Conservation (phyloP, 306 rosid genomes). For the Crotalaria pallida region DNA sequence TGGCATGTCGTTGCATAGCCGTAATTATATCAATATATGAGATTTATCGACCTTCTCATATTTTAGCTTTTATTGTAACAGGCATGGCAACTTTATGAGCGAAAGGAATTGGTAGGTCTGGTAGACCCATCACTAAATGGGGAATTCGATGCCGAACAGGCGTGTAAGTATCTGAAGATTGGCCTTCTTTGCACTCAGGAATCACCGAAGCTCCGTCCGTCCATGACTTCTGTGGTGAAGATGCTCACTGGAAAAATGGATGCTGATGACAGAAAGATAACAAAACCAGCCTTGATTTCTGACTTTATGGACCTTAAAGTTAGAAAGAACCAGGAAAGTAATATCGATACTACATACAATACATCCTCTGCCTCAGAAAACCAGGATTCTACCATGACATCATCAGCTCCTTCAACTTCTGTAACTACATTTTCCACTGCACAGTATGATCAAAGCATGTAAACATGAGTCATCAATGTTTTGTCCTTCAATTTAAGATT, state of each 20-base stretch:
- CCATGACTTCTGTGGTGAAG: slow-evolving; percentile 88
- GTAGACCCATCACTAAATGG: slow-evolving; percentile 61
- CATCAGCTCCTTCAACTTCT: slow-evolving; percentile 36
- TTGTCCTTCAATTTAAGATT: background rate
- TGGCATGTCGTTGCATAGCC: background rate
- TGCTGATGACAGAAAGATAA: slow-evolving; percentile 39
- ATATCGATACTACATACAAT: slow-evolving; percentile 22
- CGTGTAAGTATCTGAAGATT: slow-evolving; percentile 65
- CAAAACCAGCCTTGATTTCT: slow-evolving; percentile 81
- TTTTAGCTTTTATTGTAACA: slow-evolving; percentile 29
- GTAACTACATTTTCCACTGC: slow-evolving; percentile 39
- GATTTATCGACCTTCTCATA: slow-evolving; percentile 8
- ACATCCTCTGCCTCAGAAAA: slow-evolving; percentile 41
- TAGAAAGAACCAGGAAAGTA: slow-evolving; percentile 21
- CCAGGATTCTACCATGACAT: slow-evolving; percentile 38
- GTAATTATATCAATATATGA: background rate
- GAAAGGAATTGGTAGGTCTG: slow-evolving; percentile 51
- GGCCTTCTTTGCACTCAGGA: slow-evolving; percentile 95
- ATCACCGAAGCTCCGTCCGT: slow-evolving; percentile 70
- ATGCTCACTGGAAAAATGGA: slow-evolving; percentile 64
- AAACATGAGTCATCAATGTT: slow-evolving; percentile 5
- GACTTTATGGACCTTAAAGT: slow-evolving; percentile 87
- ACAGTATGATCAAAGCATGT: slow-evolving; percentile 31
- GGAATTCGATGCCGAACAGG: slow-evolving; percentile 75
- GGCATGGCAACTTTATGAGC: slow-evolving; percentile 76